Percentiles rank a stretch among this genome's conserved stretches.
Evolutionary conservation across 2,329 filamentous ascomycete species (phyloP).

Genomic region (Niveomyces coronatus): DNA sequence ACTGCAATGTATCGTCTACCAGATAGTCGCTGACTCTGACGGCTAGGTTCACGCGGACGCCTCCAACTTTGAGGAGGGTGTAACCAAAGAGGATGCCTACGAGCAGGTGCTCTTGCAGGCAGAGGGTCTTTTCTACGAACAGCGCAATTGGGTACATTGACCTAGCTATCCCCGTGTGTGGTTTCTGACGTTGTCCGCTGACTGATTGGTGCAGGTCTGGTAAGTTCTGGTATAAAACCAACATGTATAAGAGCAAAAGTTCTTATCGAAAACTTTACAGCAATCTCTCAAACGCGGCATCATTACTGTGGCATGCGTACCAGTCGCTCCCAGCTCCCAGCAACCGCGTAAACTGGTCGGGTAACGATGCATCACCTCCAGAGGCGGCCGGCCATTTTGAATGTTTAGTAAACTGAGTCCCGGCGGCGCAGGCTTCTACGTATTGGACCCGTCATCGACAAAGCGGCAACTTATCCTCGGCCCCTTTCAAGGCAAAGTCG

Average conservation of each 20-base stretch:
- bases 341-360: conserved; percentile 65
- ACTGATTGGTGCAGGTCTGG: conserved; percentile 14
- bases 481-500: conserved; percentile 71
- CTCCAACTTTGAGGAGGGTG: conserved; percentile 56
- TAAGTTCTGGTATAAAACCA: conserved; percentile 10
- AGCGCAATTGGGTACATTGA: conserved; percentile 64
- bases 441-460: conserved; percentile 41
- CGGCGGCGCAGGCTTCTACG: conserved; percentile 64
- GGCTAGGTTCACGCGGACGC: conserved; percentile 66
- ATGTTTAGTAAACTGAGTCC: no score
- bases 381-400: no score
- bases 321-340: conserved; percentile 60
- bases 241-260: no score
- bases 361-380: no score
- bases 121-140: conserved; percentile 56
- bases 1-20: no score
- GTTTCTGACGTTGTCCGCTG: no score
- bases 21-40: no score
- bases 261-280: conserved; percentile 28
- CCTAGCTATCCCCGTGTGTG: not conserved
- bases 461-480: conserved; percentile 57
- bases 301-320: conserved; percentile 70
- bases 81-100: conserved; percentile 64
- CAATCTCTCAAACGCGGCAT: conserved; percentile 67
- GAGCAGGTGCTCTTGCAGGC: conserved; percentile 63